phyloP scores from a whole-genome alignment of 2,329 filamentous ascomycete species.

The Rutstroemia sp. region DNA sequence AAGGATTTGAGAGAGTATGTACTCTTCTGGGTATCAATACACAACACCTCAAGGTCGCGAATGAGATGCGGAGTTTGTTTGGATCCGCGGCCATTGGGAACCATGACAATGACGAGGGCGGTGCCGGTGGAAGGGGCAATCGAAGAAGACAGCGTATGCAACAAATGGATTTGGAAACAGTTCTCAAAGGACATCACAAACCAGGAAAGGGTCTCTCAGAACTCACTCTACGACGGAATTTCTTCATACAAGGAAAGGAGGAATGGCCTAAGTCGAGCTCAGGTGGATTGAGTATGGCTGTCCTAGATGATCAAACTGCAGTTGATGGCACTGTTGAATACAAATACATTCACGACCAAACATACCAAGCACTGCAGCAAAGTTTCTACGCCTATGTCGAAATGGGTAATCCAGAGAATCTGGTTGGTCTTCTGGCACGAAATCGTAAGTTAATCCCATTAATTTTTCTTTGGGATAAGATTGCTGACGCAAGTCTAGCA shows the following conservation, averaged over 20 bases:
- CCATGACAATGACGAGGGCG: slow-evolving; percentile 39
- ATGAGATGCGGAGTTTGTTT: slow-evolving; percentile 81
- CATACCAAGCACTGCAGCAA: slow-evolving; percentile 67
- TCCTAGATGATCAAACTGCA: slow-evolving; percentile 35
- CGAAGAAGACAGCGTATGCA: slow-evolving; percentile 35
- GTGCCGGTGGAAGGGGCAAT: slow-evolving; percentile 31
- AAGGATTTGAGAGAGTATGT: slow-evolving; percentile 38
- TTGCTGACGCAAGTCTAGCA: slow-evolving; percentile 37
- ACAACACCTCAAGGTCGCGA: slow-evolving; percentile 72
- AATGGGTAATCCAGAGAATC: slow-evolving; percentile 72
- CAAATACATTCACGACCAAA: slow-evolving; percentile 64
- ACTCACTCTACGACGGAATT: slow-evolving; percentile 53
- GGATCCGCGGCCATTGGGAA: slow-evolving; percentile 54
- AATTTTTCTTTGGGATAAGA: neutral
- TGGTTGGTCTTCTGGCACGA: slow-evolving; percentile 66
- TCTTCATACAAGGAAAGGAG: slow-evolving; percentile 63
- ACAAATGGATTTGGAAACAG: slow-evolving; percentile 34
- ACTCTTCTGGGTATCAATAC: slow-evolving; percentile 55
- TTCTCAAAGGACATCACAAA: slow-evolving; percentile 34
- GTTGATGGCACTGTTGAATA: slow-evolving; percentile 61
- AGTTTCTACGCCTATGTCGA: slow-evolving; percentile 76
- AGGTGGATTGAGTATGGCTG: slow-evolving; percentile 77
- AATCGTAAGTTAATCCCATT: slow-evolving; percentile 43
- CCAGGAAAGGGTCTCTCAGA: slow-evolving; percentile 51
- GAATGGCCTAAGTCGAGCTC: slow-evolving; percentile 64